Base-by-base conservation (phyloP, 1,139 yeast species). In the Suhomyces anneliseae region DNA sequence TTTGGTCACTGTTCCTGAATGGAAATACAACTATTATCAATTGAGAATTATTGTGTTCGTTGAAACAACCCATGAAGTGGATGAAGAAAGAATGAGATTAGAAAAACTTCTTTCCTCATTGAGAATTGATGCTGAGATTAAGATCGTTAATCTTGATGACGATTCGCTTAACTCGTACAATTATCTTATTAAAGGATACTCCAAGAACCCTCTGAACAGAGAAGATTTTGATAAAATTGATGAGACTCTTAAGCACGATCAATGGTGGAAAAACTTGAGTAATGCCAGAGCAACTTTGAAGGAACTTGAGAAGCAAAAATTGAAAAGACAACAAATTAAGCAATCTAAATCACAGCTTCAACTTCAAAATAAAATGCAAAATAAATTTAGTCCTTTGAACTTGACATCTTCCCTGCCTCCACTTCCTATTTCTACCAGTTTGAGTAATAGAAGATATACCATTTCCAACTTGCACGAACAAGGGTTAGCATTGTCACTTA, bases 21-120 rank as follows among this genome's bases (percentile, higher is more conserved):
- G 99, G 99, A 85, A 87, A 54, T 74, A 76, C 40, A 82, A 86
- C 0, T 61, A 65, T 12, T 95, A 89, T 58, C 70, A 66, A 10
- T 64, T 93, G 36, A 74, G 99, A 47, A 90, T 93, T 7, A 83
- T 92, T 48, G 96, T 88, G 0, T 92, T 93, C 74, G 98, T 93
- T 15, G 99, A 93, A 66, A 75, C 76, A 47, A 72, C 69, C 40
- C 72, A 70, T 2, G 97, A 92, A 55, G 81, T 90, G 24, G 78
- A 70, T 3, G 90, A 87, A 45, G 99, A 93, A 59, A 66, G 68
- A 34, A 66, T 67, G 11, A 69, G 97, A 45, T 79, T 93, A 38
- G 58, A 61, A 5, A 79, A 81, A 34, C 68, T 93, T 37, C 69
- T 93, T 39, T 83, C 81, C n/a, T 85, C 83, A 27, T 73, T 93